These are phyloP conservation scores for Beauveria scarabaeidicola DNA, from an alignment of 2,329 filamentous ascomycete genomes.

Conservation along the genomic window DNA sequence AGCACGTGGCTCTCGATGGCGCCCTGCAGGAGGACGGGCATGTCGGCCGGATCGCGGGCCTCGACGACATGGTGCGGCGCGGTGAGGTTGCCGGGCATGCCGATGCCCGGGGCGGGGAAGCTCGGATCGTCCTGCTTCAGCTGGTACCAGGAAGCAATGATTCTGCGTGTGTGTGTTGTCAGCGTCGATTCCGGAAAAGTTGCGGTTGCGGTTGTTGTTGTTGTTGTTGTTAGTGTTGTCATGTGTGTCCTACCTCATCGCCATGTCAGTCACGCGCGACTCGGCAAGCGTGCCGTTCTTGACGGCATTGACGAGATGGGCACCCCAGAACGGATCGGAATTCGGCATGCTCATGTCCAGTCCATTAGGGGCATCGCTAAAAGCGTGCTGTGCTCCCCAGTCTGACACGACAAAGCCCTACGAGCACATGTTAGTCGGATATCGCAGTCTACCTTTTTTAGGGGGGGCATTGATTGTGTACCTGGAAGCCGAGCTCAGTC, in stretches of 20 bases:
- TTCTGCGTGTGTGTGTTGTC: slow-evolving; percentile 17
- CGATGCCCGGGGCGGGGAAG: slow-evolving; percentile 39
- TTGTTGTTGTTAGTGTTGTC: neutral
- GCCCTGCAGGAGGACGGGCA: slow-evolving; percentile 38
- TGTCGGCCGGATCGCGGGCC: slow-evolving; percentile 38
- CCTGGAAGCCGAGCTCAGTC: slow-evolving; percentile 48
- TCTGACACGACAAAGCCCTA: slow-evolving; percentile 58
- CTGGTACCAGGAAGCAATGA: slow-evolving; percentile 49
- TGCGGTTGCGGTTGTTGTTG: neutral
- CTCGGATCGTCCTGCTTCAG: slow-evolving; percentile 39
- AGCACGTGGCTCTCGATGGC: slow-evolving; percentile 56
- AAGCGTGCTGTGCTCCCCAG: slow-evolving; percentile 59
- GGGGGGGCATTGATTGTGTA: neutral
- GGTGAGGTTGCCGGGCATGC: slow-evolving; percentile 41
- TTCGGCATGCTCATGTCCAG: slow-evolving; percentile 65
- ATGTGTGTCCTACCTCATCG: slow-evolving; percentile 24
- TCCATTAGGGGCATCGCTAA: slow-evolving; percentile 54
- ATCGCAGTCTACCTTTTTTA: too few relatives aligned
- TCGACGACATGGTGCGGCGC: slow-evolving; percentile 46
- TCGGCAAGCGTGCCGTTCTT: slow-evolving; percentile 50
- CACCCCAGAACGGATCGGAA: slow-evolving; percentile 31
- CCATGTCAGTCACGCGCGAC: slow-evolving; percentile 53
- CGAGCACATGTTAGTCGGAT: neutral
- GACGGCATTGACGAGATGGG: slow-evolving; percentile 51
- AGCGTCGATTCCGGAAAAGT: neutral